These are phyloP conservation scores for Elongisporangium undulatum DNA, from an alignment of 352 stramenopile genomes.

Conservation along the genomic window DNA sequence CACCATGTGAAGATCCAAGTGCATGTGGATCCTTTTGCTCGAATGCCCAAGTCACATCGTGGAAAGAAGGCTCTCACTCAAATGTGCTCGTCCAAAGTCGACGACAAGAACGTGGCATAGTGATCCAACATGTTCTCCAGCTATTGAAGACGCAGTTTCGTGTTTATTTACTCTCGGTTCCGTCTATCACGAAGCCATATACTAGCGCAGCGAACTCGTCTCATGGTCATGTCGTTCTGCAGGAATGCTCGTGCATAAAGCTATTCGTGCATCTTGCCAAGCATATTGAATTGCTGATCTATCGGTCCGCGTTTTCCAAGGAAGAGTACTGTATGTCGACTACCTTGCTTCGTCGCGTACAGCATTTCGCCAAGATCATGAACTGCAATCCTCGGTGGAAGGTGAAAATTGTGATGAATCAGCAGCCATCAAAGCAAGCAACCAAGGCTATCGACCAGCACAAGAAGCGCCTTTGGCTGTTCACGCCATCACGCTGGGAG, in stretches of 20 bases:
- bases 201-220: neutral
- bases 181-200: neutral
- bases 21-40: conserved; percentile 7
- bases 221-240: conserved; percentile 2
- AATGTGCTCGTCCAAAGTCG: conserved; percentile 4
- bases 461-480: conserved; percentile 16
- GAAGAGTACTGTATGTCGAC: conserved; percentile 9
- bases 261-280: conserved; percentile 16
- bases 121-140: conserved; percentile 11
- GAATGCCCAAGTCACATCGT: conserved; percentile 1
- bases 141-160: conserved; percentile 7
- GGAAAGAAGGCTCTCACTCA: conserved; percentile 5
- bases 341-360: conserved; percentile 14
- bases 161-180: conserved; percentile 3
- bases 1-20: conserved; percentile 3
- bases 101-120: conserved; percentile 4
- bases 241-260: conserved; percentile 10
- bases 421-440: neutral
- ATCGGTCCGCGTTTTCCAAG: conserved; percentile 15
- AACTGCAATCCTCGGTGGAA: conserved; percentile 14
- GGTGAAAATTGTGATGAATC: conserved; percentile 10
- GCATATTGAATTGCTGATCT: conserved; percentile 19
- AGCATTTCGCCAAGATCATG: conserved; percentile 18
- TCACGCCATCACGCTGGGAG: conserved; percentile 12
- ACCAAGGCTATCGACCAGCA: conserved; percentile 1